phyloP scores from a whole-genome alignment of 768 basidiomycete species.

The Lactarius hengduanensis region DNA sequence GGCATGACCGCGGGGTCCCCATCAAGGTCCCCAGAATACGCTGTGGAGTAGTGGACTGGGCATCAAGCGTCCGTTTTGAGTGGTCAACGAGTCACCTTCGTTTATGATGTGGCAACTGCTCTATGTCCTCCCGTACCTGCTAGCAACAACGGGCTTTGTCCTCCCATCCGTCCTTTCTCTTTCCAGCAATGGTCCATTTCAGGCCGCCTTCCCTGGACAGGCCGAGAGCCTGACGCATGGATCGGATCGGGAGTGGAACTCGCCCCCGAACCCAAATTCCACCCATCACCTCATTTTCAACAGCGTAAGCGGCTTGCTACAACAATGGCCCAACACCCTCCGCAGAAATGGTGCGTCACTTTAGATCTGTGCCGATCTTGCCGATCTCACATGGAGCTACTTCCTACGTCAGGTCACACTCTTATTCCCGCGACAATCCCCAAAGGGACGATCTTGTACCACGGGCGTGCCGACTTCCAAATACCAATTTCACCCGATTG shows the following conservation, averaged over 20 bases:
- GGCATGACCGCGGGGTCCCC: no score
- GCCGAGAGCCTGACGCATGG: background rate
- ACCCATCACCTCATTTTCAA: conserved; percentile 40
- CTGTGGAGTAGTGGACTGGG: no score
- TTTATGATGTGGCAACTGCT: conserved; percentile 2
- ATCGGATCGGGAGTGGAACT: conserved; percentile 19
- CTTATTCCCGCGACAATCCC: conserved; percentile 25
- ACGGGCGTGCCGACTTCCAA: conserved; percentile 13
- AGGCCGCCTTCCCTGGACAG: conserved; percentile 2
- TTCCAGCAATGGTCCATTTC: conserved; percentile 32
- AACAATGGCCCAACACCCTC: conserved; percentile 42
- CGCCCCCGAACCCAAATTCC: conserved; percentile 31
- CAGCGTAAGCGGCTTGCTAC: conserved; percentile 37
- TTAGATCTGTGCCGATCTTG: background rate
- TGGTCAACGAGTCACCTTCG: background rate
- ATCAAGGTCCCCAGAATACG: no score
- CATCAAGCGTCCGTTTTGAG: no score
- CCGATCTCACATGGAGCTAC: background rate
- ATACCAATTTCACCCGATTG: conserved; percentile 23
- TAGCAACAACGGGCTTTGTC: background rate
- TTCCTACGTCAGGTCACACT: conserved; percentile 15
- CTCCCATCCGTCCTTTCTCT: conserved; percentile 20
- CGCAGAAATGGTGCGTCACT: conserved; percentile 25
- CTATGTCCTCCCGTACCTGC: background rate
- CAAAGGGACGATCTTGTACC: conserved; percentile 26